These are phyloP conservation scores for Acanthamoeba sp. DNA, from an alignment of 208 protist genomes.

Conservation along the genomic window DNA sequence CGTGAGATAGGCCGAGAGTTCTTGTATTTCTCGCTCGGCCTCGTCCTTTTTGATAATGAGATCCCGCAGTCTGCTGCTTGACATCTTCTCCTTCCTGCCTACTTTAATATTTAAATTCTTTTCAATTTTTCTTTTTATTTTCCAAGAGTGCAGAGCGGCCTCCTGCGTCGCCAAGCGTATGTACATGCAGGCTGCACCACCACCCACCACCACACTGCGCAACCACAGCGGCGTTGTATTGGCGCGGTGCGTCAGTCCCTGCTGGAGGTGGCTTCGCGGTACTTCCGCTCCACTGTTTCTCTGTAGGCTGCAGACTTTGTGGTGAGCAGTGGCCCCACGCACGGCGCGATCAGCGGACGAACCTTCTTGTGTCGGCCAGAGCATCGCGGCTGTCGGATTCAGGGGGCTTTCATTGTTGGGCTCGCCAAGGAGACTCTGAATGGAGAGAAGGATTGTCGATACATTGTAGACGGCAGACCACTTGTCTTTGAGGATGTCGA, in stretches of 20 bases:
- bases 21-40: background rate
- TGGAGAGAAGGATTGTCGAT: conserved; percentile 95
- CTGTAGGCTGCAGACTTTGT: conserved; percentile 69
- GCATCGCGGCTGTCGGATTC: conserved; percentile 94
- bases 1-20: background rate
- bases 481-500: conserved; percentile 98
- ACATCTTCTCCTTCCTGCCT: too few species aligned
- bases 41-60: background rate
- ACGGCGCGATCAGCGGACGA: background rate
- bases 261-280: conserved; percentile 64
- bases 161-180: too few species aligned
- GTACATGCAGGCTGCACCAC: too few species aligned
- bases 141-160: too few species aligned
- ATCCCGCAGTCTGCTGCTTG: background rate
- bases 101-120: too few species aligned
- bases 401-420: conserved; percentile 97
- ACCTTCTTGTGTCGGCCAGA: conserved; percentile 92
- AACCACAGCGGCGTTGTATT: background rate
- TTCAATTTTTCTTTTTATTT: too few species aligned
- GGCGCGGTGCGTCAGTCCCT: too few species aligned
- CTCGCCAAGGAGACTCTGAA: conserved; percentile 96
- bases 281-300: conserved; percentile 74
- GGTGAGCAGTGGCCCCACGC: background rate
- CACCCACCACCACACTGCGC: background rate
- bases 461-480: conserved; percentile 97